phyloP scores from a whole-genome alignment of 1,284 basidiomycete species.

The Phenoliferia sp. region DNA sequence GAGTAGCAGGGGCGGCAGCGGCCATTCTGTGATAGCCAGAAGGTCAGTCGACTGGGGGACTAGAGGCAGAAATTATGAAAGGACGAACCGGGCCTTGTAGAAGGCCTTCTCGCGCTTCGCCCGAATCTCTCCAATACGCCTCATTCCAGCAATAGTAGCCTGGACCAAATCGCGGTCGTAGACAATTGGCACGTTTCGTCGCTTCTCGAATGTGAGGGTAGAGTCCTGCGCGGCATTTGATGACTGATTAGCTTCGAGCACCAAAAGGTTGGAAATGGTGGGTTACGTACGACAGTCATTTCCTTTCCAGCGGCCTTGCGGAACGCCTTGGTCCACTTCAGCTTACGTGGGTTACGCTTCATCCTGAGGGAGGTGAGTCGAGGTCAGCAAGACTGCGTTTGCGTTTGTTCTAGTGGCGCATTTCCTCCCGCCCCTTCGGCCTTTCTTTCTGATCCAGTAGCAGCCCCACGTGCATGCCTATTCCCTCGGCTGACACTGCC shows the following conservation, averaged over 20 bases:
- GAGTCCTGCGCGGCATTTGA: conserved; percentile 62
- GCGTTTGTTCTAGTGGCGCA: background rate
- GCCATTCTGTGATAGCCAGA: conserved; percentile 28
- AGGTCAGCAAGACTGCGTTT: background rate
- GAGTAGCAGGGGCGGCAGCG: conserved; percentile 29
- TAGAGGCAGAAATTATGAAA: background rate
- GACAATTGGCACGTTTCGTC: conserved; percentile 93
- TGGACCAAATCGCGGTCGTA: conserved; percentile 93
- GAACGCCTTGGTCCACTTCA: conserved; percentile 99
- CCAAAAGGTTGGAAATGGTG: background rate
- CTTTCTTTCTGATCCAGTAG: background rate
- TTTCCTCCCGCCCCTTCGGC: background rate
- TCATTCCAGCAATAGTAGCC: conserved; percentile 96
- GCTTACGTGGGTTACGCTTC: conserved; percentile 99
- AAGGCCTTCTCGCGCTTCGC: conserved; percentile 89
- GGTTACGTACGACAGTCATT: conserved; percentile 85
- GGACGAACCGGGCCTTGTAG: conserved; percentile 59
- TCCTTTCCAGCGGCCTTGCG: conserved; percentile 98
- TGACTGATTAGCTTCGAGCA: conserved; percentile 1
- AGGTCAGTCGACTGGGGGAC: background rate
- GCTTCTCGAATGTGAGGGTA: conserved; percentile 98
- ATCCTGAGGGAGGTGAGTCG: conserved; percentile 56
- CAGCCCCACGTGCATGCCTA: background rate
- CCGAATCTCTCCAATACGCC: conserved; percentile 89
- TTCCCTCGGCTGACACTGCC: too few species aligned